Evolutionary conservation across 2,329 filamentous ascomycete genomes (phyloP).

Genomic region (Fusarium verticillioides): DNA sequence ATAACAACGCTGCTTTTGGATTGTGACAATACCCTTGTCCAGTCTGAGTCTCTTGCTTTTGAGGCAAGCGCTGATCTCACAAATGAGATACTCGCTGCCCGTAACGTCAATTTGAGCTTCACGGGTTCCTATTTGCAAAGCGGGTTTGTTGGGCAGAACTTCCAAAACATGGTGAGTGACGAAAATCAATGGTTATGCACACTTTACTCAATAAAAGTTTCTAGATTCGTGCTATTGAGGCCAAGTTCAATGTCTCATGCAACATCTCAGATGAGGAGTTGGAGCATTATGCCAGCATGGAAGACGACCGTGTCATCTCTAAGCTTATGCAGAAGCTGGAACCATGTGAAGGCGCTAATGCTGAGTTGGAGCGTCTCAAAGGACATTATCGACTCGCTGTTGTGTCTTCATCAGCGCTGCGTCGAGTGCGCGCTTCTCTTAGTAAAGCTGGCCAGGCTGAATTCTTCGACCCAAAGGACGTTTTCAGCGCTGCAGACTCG

Average conservation of each 20-base stretch:
- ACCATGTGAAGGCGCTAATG: neutral
- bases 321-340: neutral
- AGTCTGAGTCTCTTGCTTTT: neutral
- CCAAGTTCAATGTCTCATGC: neutral
- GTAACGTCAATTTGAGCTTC: neutral
- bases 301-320: neutral
- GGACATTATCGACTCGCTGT: neutral
- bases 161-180: neutral
- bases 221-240: neutral
- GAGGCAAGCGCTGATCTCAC: neutral
- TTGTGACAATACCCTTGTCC: neutral
- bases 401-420: neutral
- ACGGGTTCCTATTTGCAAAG: neutral
- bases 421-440: neutral
- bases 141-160: neutral
- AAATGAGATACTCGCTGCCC: neutral
- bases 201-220: neutral
- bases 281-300: neutral
- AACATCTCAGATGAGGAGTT: neutral
- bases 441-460: neutral
- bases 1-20: neutral
- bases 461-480: neutral
- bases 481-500: neutral
- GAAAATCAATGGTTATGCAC: rapidly evolving
- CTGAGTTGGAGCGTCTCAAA: neutral